Base-by-base conservation (phyloP, 441 rosid genomes). In the Melastoma candidum region DNA sequence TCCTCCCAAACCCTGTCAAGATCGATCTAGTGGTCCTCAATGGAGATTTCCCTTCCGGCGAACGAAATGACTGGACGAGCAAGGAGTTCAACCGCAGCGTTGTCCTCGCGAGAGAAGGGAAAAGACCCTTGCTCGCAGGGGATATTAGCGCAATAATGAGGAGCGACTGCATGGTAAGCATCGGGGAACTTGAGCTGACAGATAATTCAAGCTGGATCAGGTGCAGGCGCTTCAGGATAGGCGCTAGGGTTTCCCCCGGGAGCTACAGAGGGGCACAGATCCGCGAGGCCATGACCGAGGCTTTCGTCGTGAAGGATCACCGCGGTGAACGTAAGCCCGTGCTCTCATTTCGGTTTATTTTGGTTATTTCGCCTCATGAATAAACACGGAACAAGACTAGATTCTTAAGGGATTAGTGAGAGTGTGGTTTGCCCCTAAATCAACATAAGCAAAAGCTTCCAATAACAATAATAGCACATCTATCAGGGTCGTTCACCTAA, bases 201-300 rank as follows among this genome's bases (percentile, higher is more conserved):
- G 98, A 90, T 59, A 90, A 90, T 43, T 90, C 98, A 1, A 90
- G 98, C 63, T 90, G 98, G 98, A 71, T 83, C 13, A 66, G 95
- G 32, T 68, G 96, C 73, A 76, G 95, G 45, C 85, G 64, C 64
- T 90, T 90, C 57, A 69, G 85, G 60, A 71, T 90, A 12, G 96
- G 90, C 2, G 95, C 80, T 9, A 81, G 63, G 74, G 82, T 83
- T 49, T 74, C 66, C 1, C 71, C 65, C 1, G 83, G 85, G 56
- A 71, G 73, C 63, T 59, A 59, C 46, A 77, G 67, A 48, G 85
- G 82, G 50, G 53, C 71, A 53, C 56, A 67, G 58, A 71, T 87
- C 17, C 75, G 70, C 12, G 88, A 87, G 69, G 93, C 93, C 12
- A 72, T 90, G 56, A 83, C 90, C 24, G 83, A 78, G 67, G 73